These are phyloP conservation scores for Tetrahymena malaccensis DNA, from an alignment of 73 alveolate genomes.

Conservation along the genomic window DNA sequence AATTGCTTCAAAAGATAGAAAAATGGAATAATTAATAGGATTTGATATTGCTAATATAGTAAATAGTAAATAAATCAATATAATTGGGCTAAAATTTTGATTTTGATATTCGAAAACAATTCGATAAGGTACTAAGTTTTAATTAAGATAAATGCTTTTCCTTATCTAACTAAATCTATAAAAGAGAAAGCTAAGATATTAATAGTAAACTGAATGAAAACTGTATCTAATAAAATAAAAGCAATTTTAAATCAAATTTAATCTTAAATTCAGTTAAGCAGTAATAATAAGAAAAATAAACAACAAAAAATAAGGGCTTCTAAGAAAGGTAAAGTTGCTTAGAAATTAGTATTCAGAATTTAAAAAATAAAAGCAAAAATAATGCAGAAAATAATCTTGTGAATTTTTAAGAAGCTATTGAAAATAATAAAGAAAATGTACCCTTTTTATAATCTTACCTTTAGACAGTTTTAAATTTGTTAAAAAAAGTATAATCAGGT, in stretches of 20 bases:
- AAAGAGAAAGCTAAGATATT: neutral
- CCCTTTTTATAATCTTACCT: too few species aligned
- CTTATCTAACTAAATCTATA: neutral
- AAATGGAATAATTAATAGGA: too few species aligned
- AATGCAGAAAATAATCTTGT: neutral
- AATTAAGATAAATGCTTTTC: neutral
- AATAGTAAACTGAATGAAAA: neutral
- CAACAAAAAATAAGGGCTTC: too few species aligned
- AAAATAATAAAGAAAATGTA: too few species aligned
- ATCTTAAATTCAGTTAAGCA: neutral
- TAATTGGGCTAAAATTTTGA: neutral
- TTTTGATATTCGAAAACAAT: neutral
- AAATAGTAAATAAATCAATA: neutral
- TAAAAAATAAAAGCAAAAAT: neutral
- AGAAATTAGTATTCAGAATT: too few species aligned
- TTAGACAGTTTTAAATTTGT: too few species aligned
- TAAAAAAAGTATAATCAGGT: too few species aligned
- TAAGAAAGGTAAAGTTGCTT: neutral
- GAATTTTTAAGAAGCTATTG: neutral
- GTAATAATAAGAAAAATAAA: neutral
- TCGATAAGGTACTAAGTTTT: neutral
- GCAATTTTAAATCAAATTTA: neutral
- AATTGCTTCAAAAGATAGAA: too few species aligned
- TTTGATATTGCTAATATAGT: too few species aligned
- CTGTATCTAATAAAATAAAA: too few species aligned